A percentile compares a stretch with the other conserved stretches of the same genome.
Evolutionary conservation across 257 asterid species (phyloP).

Genomic region (Perilla frutescens): DNA sequence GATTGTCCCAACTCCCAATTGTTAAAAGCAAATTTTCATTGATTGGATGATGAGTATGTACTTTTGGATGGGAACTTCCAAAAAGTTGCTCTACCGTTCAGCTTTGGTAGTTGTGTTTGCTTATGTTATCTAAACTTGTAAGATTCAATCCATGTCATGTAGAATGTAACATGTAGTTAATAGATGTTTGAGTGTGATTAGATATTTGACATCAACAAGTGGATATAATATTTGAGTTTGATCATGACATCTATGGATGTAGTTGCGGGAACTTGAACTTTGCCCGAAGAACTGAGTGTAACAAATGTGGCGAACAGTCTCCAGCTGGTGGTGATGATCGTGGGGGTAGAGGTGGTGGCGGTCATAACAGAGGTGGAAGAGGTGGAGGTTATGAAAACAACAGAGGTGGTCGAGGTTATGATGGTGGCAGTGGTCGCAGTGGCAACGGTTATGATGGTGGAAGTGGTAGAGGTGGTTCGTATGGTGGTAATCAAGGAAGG

Average conservation of each 20-base stretch:
- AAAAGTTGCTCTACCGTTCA: neutral
- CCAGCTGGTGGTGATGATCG: constrained; percentile 87
- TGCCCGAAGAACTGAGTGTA: constrained; percentile 96
- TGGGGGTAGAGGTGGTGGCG: constrained; percentile 72
- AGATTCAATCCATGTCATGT: constrained; percentile 4
- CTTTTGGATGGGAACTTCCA: neutral
- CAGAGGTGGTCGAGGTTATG: constrained; percentile 58
- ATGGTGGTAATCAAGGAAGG: constrained; percentile 73
- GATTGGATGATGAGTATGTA: neutral
- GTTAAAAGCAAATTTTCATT: constrained; percentile 2
- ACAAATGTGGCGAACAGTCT: constrained; percentile 94
- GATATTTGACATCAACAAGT: constrained; percentile 14
- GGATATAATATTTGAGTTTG: constrained; percentile 36
- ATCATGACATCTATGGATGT: constrained; percentile 57
- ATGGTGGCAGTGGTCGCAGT: constrained; percentile 50
- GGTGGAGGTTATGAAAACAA: constrained; percentile 64
- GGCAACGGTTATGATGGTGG: constrained; percentile 63
- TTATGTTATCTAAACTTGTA: neutral
- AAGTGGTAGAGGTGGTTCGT: constrained; percentile 62
- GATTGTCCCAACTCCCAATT: neutral
- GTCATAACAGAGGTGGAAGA: constrained; percentile 52
- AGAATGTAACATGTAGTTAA: neutral
- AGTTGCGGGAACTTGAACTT: constrained; percentile 99
- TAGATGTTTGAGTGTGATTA: constrained; percentile 4
- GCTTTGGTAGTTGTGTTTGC: neutral